phyloP scores from a whole-genome alignment of 164 flowering plant genomes.

The Annona squamosa region DNA sequence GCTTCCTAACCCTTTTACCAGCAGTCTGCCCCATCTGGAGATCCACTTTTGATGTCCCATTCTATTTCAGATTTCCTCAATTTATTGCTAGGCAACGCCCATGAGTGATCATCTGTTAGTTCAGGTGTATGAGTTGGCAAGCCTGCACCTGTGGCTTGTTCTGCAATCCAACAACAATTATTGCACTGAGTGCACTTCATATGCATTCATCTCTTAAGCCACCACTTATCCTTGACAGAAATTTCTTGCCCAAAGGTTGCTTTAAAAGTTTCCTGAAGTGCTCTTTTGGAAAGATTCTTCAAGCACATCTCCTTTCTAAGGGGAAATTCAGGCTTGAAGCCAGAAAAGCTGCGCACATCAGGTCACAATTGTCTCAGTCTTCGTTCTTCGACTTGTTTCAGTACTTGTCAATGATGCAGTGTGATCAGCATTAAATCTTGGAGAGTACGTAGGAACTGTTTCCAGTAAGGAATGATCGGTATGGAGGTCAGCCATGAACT shows the following conservation, averaged over 20 bases:
- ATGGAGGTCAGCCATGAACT: constrained; percentile 24
- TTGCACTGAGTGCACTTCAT: constrained; percentile 11
- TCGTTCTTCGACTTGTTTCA: constrained; percentile 27
- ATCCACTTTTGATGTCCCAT: constrained; percentile 25
- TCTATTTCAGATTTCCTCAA: constrained; percentile 21
- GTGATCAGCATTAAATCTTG: constrained; percentile 16
- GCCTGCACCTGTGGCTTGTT: constrained; percentile 16
- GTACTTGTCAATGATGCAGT: constrained; percentile 16
- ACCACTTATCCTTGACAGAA: constrained; percentile 81
- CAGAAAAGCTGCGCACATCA: constrained; percentile 17
- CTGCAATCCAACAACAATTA: constrained; percentile 13
- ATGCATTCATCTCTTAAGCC: constrained; percentile 84
- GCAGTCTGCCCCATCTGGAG: constrained; percentile 32
- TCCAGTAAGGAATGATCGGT: constrained; percentile 38
- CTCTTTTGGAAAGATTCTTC: constrained; percentile 67
- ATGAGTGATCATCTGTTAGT: constrained; percentile 18
- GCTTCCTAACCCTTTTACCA: constrained; percentile 79
- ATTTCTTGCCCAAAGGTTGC: constrained; percentile 94
- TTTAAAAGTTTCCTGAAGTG: constrained; percentile 82
- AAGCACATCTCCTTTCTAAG: constrained; percentile 52
- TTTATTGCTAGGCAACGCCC: constrained; percentile 24
- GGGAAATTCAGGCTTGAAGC: constrained; percentile 54
- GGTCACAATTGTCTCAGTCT: constrained; percentile 25
- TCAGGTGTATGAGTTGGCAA: constrained; percentile 15
- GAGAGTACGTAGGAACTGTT: constrained; percentile 17